These are phyloP conservation scores for Lepidium aucheri DNA, from an alignment of 345 rosid genomes.

Conservation along the genomic window DNA sequence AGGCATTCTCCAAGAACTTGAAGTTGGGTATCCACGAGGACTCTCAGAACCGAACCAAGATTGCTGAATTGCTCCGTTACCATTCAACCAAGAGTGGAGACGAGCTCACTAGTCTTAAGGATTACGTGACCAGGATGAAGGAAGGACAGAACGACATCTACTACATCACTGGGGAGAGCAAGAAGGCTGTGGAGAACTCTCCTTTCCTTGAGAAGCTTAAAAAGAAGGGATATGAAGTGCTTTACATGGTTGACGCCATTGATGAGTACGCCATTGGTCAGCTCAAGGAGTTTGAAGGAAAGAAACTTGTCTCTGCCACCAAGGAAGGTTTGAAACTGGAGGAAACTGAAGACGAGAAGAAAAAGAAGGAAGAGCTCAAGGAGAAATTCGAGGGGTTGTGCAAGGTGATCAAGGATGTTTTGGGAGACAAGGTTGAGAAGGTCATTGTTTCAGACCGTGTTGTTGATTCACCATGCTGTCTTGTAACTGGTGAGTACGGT, in stretches of 20 bases:
- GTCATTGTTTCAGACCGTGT: constrained; percentile 80
- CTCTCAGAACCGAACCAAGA: constrained; percentile 61
- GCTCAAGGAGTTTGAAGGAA: constrained; percentile 81
- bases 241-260: constrained; percentile 80
- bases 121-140: constrained; percentile 93
- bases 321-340: constrained; percentile 80
- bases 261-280: constrained; percentile 85
- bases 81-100: constrained; percentile 94
- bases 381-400: constrained; percentile 72
- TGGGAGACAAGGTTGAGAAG: constrained; percentile 80
- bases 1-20: constrained; percentile 80
- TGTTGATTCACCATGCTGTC: constrained; percentile 83
- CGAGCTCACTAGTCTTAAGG: constrained; percentile 76
- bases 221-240: constrained; percentile 82
- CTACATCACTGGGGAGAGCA: constrained; percentile 89
- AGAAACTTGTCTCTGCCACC: constrained; percentile 81
- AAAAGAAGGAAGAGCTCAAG: constrained; percentile 49
- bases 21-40: constrained; percentile 89
- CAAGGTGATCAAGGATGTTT: constrained; percentile 77
- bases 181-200: constrained; percentile 90
- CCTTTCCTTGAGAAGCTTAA: constrained; percentile 87
- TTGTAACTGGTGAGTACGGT: constrained; percentile 77
- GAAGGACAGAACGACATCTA: constrained; percentile 76
- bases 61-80: constrained; percentile 72
- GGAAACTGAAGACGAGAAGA: constrained; percentile 73